phyloP scores from a whole-genome alignment of 257 asterid genomes.

The Nicotiana tabacum region DNA sequence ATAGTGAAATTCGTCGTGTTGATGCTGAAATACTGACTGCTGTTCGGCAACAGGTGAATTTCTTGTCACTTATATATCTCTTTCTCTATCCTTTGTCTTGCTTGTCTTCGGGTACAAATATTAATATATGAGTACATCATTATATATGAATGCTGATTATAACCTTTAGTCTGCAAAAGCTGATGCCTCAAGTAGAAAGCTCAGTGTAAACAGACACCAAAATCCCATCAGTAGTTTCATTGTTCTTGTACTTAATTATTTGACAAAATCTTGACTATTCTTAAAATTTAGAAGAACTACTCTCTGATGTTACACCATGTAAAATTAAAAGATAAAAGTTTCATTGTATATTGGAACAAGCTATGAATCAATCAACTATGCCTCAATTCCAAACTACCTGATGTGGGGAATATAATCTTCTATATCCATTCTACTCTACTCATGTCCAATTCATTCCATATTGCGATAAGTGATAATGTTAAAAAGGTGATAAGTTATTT shows the following conservation, averaged over 20 bases:
- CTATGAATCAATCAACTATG: not conserved
- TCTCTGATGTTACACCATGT: not conserved
- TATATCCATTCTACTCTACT: not conserved
- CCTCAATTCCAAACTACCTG: not conserved
- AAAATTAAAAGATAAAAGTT: not conserved
- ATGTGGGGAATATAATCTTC: not conserved
- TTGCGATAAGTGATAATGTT: not conserved
- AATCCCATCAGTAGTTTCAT: not conserved
- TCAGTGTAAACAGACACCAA: not conserved
- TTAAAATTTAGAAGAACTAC: not conserved
- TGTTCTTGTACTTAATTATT: not conserved
- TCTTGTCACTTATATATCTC: not conserved
- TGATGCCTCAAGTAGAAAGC: not conserved
- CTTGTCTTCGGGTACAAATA: not conserved
- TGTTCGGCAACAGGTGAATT: constrained; percentile 90
- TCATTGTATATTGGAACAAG: not conserved
- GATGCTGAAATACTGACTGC: constrained; percentile 85
- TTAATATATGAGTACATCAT: not conserved
- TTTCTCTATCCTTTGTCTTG: not conserved
- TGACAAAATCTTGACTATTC: not conserved
- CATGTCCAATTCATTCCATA: not conserved
- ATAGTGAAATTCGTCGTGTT: constrained; percentile 73
- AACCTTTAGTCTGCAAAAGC: not conserved
- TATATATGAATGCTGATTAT: not conserved
- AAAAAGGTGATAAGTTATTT: not conserved